Conservation (phyloP, 1,284 basidiomycete species). For the Porogramme epimiltina region DNA sequence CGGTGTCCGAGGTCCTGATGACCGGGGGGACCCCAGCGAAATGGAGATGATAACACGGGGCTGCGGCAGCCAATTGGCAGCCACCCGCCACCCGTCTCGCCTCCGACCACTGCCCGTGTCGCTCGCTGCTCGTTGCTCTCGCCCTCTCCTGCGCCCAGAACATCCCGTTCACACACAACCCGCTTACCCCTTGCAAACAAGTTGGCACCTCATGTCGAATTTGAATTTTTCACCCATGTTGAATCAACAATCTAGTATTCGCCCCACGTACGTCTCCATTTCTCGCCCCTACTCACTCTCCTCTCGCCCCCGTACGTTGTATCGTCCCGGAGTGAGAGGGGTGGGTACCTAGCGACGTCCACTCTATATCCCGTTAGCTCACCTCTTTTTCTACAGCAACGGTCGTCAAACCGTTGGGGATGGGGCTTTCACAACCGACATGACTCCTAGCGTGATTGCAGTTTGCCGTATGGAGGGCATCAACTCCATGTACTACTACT, state of each 20-base stretch:
- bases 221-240: slow-evolving; percentile 65
- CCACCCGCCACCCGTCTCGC: slow-evolving; percentile 4
- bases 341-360: slow-evolving; percentile 20
- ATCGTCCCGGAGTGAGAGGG: slow-evolving; percentile 2
- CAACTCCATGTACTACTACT: slow-evolving; percentile 83
- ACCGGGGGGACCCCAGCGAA: not conserved
- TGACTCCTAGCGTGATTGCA: slow-evolving; percentile 77
- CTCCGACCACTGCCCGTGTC: slow-evolving; percentile 6
- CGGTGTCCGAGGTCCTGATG: slow-evolving; percentile 6
- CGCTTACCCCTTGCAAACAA: slow-evolving; percentile 37
- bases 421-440: slow-evolving; percentile 84
- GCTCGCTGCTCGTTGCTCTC: slow-evolving; percentile 3
- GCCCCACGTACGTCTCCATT: slow-evolving; percentile 71
- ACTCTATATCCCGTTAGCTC: too few relatives aligned
- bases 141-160: not conserved
- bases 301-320: not conserved
- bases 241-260: slow-evolving; percentile 84
- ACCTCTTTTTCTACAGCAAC: slow-evolving; percentile 59
- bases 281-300: not conserved
- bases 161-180: not conserved
- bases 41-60: slow-evolving; percentile 3
- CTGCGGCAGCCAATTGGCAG: not conserved
- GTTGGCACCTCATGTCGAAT: slow-evolving; percentile 83
- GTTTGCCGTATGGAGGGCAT: slow-evolving; percentile 80
- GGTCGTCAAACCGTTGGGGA: slow-evolving; percentile 91